These are phyloP conservation scores for Heterobasidion occidentale DNA, from an alignment of 1,284 basidiomycete genomes.

Conservation along the genomic window DNA sequence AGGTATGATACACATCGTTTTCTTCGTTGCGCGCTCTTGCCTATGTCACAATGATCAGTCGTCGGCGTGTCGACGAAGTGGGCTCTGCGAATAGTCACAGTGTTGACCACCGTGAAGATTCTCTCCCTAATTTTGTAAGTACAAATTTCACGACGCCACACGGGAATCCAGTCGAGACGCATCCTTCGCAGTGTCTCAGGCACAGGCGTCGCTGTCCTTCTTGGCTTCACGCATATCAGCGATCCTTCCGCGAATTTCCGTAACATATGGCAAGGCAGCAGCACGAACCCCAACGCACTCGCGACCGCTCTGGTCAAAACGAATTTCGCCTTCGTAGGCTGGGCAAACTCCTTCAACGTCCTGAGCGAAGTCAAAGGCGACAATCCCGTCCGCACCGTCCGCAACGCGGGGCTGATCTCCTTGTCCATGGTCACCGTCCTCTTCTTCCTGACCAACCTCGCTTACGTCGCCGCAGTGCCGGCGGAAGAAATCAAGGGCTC, in stretches of 20 bases:
- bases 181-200: conserved; percentile 25
- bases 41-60: conserved; percentile 8
- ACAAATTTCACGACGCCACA: neutral
- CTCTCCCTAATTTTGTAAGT: conserved; percentile 19
- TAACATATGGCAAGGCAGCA: conserved; percentile 37
- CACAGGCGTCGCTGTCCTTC: conserved; percentile 39
- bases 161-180: neutral
- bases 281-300: conserved; percentile 30
- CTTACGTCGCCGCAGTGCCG: conserved; percentile 31
- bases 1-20: conserved; percentile 7
- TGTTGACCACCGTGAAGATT: conserved; percentile 19
- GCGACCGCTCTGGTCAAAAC: conserved; percentile 38
- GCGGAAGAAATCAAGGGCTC: conserved; percentile 33
- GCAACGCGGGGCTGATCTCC: conserved; percentile 35
- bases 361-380: conserved; percentile 31
- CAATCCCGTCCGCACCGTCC: conserved; percentile 33
- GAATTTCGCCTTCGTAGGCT: conserved; percentile 38
- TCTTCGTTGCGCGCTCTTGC: neutral
- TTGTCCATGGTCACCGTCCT: conserved; percentile 33
- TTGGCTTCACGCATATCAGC: conserved; percentile 34
- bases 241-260: conserved; percentile 43
- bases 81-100: conserved; percentile 19
- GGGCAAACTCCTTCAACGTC: conserved; percentile 36
- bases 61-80: conserved; percentile 22
- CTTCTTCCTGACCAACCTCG: conserved; percentile 40